Base-by-base conservation (phyloP, 176 grass and related monocot species). In the Oryza glaberrima region DNA sequence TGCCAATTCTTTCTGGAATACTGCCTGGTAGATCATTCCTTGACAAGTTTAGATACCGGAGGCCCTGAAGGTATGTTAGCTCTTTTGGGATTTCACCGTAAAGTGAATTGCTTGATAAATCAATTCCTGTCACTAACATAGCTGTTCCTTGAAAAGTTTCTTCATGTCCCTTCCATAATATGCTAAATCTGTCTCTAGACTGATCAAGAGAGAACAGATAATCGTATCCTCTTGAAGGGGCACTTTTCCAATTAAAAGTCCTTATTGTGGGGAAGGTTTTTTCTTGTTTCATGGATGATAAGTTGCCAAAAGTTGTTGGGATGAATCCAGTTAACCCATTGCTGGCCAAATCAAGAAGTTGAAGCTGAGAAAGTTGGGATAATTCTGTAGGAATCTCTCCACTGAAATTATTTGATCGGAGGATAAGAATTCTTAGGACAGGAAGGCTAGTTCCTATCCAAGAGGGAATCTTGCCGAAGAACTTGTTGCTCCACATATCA, bases 1-100 rank as follows among this genome's bases (percentile, higher is more conserved):
- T 65, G 35, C 91, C 79, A 16, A 86, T 83, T 58, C 60, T 58
- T 65, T 64, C 4, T 26, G 88, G 91, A 73, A 93, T 83, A 20
- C 11, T 4, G 20, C 85, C 49, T 17, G 85, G 79, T 5, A 90
- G 28, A 34, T 73, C 10, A 41, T 90, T 90, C 16, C 67, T 41
- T 30, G 85, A 90, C 40, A 90, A 51, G 67, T 93, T 88, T 5
- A 93, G n/a, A 44, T 75, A 87, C 9, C 67, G 12, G n/a, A 93
- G 41, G 7, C 84, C 88, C 7, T 10, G 65, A 43, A 85, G 91
- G 6, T 38, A 11, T 2, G 46, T 85, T 41, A 93, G 40, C 52
- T 85, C 81, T 9, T 26, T 0, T 60, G 88, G 81, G 5, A 85
- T 90, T 25, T 77, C 35, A 0, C 9, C 4, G 0, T 32, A 43